Evolutionary conservation across 2,329 filamentous ascomycete species (phyloP), one percentile per base, ranked within the genome.

Genomic region (Fusarium drepaniforme): DNA sequence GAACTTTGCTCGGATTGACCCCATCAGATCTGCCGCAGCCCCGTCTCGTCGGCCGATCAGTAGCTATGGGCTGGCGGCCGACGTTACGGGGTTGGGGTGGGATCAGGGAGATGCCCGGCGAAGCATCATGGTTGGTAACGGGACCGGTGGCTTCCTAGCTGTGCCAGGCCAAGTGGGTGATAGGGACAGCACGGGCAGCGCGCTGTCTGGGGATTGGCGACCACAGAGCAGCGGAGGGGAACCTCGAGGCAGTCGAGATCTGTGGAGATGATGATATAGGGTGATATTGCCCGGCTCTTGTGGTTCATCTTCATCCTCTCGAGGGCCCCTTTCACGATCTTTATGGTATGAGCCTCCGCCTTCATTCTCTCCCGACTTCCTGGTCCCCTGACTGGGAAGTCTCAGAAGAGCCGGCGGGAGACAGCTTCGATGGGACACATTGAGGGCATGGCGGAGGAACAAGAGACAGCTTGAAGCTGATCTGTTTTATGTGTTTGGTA

Each of bases 61-160:
- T 81, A 88, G 86, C 77, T 91, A 90, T 78, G 90, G 90, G 16
- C 84, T 91, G 40, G 86, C 85, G n/a, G 84, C 87, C 18, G 89
- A 90, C 71, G 81, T 88, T 23, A 81, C 85, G 4, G 84, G 85
- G 3, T 77, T 82, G 58, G 87, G 86, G 6, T 90, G 89, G 87
- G 86, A 88, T 66, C 82, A 83, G 6, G 85, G 86, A 3, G 88
- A 88, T 8, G 87, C 88, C 16, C 83, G 90, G 66, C 85, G 86
- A 74, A 91, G 89, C 67, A 82, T 90, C 66, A 84, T 91, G 75
- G 82, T 90, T 46, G 87, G 86, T 25, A 87, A 88, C 57, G 86
- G 87, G 0, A 80, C 83, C 4, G 88, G 88, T 8, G 86, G 86
- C 15, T 91, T 91, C 75, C 78, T 91, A 67, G 86, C 88, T 8